A percentile compares a stretch with the other conserved stretches of the same genome.
phyloP scores from a whole-genome alignment of 163 green algal genomes.

The Smithsoniella earleae region DNA sequence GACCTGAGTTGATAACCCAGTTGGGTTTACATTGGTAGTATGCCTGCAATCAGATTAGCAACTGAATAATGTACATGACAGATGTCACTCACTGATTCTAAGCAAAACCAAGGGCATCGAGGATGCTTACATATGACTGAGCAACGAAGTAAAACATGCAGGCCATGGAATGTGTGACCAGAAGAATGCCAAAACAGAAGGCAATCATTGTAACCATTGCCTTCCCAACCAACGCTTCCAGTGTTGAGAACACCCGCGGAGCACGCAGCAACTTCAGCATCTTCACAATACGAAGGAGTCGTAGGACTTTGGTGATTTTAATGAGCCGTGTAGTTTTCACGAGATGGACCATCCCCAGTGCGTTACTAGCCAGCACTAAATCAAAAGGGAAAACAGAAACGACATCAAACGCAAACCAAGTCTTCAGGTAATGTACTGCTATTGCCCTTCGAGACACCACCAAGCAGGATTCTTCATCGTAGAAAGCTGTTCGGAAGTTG shows the following conservation, averaged over 20 bases:
- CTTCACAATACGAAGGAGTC: constrained; percentile 33
- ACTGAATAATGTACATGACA: constrained; percentile 23
- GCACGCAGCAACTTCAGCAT: constrained; percentile 37
- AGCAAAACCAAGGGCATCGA: constrained; percentile 11
- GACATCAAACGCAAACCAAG: constrained; percentile 18
- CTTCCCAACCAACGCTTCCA: constrained; percentile 14
- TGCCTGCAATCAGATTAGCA: constrained; percentile 12
- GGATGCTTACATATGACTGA: constrained; percentile 27
- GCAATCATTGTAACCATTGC: neutral
- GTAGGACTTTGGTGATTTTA: constrained; percentile 7
- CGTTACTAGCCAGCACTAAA: neutral
- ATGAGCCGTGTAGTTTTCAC: constrained; percentile 6
- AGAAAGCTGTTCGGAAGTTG: constrained; percentile 9
- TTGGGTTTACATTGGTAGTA: constrained; percentile 9
- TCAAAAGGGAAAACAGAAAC: neutral
- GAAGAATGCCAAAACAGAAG: neutral
- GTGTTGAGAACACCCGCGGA: constrained; percentile 35
- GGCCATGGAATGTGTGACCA: constrained; percentile 35
- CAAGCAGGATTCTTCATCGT: neutral
- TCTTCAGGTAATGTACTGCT: neutral
- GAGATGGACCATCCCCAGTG: neutral
- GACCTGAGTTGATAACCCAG: neutral
- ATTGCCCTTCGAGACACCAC: neutral
- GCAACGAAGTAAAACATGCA: constrained; percentile 40
- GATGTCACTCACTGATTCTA: neutral